Evolutionary conservation across 371 early-diverging fungal species (phyloP).

Genomic region (Apophysomyces ossiformis): DNA sequence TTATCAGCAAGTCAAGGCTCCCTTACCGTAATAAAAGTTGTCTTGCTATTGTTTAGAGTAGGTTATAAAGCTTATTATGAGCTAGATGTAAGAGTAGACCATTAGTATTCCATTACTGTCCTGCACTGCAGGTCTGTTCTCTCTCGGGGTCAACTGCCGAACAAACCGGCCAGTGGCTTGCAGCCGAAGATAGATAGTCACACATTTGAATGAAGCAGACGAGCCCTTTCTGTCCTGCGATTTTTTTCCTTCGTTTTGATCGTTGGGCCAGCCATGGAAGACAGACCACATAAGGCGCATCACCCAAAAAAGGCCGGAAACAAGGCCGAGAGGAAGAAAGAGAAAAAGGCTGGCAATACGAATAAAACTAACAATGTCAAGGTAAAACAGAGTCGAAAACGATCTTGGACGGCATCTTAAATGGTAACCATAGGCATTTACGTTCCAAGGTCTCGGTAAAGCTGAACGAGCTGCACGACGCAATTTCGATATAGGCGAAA

Average conservation of each 20-base stretch:
- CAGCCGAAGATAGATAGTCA: slow-evolving; percentile 2
- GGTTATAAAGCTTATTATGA: too few relatives aligned
- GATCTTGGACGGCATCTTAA: neutral
- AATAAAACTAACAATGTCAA: slow-evolving; percentile 90
- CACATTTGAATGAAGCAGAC: slow-evolving; percentile 7
- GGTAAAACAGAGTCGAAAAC: slow-evolving; percentile 39
- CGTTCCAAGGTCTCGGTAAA: slow-evolving; percentile 76
- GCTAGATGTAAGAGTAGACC: too few relatives aligned
- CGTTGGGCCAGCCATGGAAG: slow-evolving; percentile 42
- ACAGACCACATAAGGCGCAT: slow-evolving; percentile 82
- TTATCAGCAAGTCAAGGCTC: too few relatives aligned
- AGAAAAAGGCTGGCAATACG: slow-evolving; percentile 64
- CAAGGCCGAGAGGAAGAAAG: slow-evolving; percentile 82
- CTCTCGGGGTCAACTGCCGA: too few relatives aligned
- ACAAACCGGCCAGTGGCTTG: neutral
- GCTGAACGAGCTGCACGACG: slow-evolving; percentile 83
- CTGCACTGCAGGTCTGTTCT: neutral
- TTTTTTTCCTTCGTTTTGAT: neutral
- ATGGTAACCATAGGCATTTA: slow-evolving; percentile 71
- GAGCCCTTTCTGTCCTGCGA: slow-evolving; percentile 3
- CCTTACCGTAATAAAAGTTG: too few relatives aligned
- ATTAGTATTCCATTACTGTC: too few relatives aligned
- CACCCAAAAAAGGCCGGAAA: slow-evolving; percentile 82
- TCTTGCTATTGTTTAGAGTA: too few relatives aligned
- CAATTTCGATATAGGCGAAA: slow-evolving; percentile 87